These are phyloP conservation scores for Fusarium sp. DNA, from an alignment of 2,329 filamentous ascomycete species.

Conservation along the genomic window DNA sequence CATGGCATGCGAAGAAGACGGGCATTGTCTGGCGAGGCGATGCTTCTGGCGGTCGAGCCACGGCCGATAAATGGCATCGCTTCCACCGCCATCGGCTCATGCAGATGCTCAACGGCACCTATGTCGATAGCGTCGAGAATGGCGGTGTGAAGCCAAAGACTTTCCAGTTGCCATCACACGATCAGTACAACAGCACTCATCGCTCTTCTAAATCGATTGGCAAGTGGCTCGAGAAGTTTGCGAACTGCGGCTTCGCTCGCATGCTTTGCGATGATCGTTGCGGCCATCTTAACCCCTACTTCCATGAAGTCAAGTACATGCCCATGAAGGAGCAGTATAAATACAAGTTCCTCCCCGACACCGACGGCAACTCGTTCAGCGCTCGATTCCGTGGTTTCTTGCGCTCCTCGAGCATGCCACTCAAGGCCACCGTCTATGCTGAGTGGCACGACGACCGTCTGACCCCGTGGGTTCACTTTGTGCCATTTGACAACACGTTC, in stretches of 20 bases:
- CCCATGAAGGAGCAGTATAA: constrained; percentile 62
- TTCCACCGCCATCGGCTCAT: constrained; percentile 80
- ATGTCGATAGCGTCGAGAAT: constrained; percentile 61
- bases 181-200: constrained; percentile 57
- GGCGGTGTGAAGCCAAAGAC: constrained; percentile 55
- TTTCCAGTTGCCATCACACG: constrained; percentile 60
- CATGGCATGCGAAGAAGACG: constrained; percentile 69
- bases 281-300: constrained; percentile 54
- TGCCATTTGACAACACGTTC: constrained; percentile 77
- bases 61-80: constrained; percentile 70
- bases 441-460: constrained; percentile 82
- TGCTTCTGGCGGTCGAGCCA: constrained; percentile 68
- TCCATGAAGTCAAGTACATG: constrained; percentile 47
- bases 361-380: constrained; percentile 76
- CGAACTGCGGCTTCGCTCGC: constrained; percentile 59
- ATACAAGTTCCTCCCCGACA: constrained; percentile 76
- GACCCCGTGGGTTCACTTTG: constrained; percentile 78
- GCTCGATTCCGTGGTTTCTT: constrained; percentile 74
- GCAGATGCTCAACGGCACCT: constrained; percentile 75
- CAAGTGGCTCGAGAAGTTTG: constrained; percentile 54
- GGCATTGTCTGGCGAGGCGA: constrained; percentile 73
- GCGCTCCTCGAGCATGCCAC: constrained; percentile 71
- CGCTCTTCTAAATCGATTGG: constrained; percentile 52
- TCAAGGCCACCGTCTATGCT: constrained; percentile 78
- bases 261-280: constrained; percentile 56